Conservation (phyloP, 306 rosid genomes). For the Fagus crenata region DNA sequence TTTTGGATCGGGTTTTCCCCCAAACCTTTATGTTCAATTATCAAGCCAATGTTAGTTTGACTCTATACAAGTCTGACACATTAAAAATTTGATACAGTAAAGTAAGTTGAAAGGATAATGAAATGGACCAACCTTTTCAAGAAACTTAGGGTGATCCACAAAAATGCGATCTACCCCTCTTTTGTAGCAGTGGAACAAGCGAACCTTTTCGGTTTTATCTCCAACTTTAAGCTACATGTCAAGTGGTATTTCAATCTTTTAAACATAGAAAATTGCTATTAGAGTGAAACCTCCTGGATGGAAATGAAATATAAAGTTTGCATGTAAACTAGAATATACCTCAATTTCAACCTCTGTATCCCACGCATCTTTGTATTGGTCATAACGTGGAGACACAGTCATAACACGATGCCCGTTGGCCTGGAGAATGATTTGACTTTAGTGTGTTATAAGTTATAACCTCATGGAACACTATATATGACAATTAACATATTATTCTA, state of each 20-base stretch:
- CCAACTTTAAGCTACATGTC: constrained; percentile 50
- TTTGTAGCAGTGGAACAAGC: constrained; percentile 73
- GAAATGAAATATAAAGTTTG: neutral
- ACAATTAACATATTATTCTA: neutral
- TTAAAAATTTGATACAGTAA: neutral
- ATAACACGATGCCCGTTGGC: constrained; percentile 78
- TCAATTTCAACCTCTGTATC: constrained; percentile 54
- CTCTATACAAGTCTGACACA: neutral
- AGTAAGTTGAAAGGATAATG: neutral
- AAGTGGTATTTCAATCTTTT: constrained; percentile 7
- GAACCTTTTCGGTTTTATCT: constrained; percentile 51
- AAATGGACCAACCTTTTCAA: constrained; percentile 58
- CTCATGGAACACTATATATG: constrained; percentile 19
- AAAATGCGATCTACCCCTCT: constrained; percentile 84
- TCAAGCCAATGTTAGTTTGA: constrained; percentile 3
- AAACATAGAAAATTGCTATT: constrained; percentile 1
- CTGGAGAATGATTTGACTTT: constrained; percentile 40
- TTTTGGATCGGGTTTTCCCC: constrained; percentile 73
- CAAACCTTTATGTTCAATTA: constrained; percentile 55
- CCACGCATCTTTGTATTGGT: constrained; percentile 91
- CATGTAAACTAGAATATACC: constrained; percentile 38
- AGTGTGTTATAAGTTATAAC: neutral
- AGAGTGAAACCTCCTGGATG: constrained; percentile 7
- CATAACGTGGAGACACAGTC: constrained; percentile 70
- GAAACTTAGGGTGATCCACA: constrained; percentile 70